A percentile compares a stretch with the other conserved stretches of the same genome.
phyloP scores from a whole-genome alignment of 495 filamentous ascomycete genomes.

The Penicillium psychrofluorescens region DNA sequence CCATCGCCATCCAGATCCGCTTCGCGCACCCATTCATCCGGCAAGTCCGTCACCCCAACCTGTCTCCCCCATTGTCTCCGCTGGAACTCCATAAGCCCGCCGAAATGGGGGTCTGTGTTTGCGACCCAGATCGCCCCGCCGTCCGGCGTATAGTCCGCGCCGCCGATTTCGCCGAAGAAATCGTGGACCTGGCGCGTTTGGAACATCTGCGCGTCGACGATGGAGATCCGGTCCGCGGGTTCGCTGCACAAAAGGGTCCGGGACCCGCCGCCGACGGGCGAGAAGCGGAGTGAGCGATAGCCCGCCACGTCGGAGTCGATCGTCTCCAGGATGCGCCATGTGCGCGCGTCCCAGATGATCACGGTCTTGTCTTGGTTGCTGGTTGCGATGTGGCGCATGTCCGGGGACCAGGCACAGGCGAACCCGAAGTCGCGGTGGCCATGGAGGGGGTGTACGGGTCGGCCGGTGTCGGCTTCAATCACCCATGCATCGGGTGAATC shows the following conservation, averaged over 20 bases:
- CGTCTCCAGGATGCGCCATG: constrained; percentile 55
- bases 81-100: constrained; percentile 74
- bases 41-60: constrained; percentile 22
- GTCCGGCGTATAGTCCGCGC: constrained; percentile 64
- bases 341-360: constrained; percentile 80
- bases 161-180: constrained; percentile 81
- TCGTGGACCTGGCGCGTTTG: constrained; percentile 66
- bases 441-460: constrained; percentile 46
- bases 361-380: constrained; percentile 83
- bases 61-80: constrained; percentile 40
- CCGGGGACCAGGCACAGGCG: constrained; percentile 84
- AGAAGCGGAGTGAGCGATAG: constrained; percentile 72
- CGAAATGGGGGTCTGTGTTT: constrained; percentile 66
- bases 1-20: constrained; percentile 26
- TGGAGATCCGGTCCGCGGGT: constrained; percentile 72
- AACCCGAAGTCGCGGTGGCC: constrained; percentile 82
- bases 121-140: constrained; percentile 66
- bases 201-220: constrained; percentile 69
- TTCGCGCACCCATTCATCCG: constrained; percentile 33
- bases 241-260: constrained; percentile 73
- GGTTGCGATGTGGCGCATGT: constrained; percentile 83
- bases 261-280: constrained; percentile 67
- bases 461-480: constrained; percentile 57
- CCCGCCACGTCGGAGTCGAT: constrained; percentile 72
- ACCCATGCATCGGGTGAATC: constrained; percentile 53